phyloP scores from a whole-genome alignment of 345 rosid species.

The Physaria fendleri region DNA sequence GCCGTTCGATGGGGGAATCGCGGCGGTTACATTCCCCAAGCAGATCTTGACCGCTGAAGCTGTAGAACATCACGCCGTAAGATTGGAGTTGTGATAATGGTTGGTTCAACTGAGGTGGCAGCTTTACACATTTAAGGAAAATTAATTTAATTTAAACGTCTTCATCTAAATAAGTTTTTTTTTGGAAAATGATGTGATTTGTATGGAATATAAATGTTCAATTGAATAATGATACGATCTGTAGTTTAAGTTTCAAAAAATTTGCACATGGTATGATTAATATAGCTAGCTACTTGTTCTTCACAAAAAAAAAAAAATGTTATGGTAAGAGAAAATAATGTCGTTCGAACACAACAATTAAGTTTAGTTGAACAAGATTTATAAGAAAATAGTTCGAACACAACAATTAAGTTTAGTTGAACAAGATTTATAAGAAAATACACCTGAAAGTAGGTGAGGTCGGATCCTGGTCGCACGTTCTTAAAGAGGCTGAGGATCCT shows the following conservation, averaged over 20 bases:
- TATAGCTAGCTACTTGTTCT: no score
- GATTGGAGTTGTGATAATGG: conserved; percentile 80
- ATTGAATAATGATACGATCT: background rate
- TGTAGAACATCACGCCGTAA: conserved; percentile 56
- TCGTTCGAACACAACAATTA: background rate
- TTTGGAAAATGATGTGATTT: background rate
- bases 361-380: background rate
- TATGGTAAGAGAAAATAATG: no score
- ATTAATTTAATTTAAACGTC: background rate
- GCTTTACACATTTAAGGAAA: conserved; percentile 21
- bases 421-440: background rate
- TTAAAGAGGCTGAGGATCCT: conserved; percentile 44
- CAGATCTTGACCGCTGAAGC: conserved; percentile 43
- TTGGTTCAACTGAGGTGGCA: conserved; percentile 60
- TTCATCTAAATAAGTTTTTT: no score
- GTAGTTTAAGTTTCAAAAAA: no score
- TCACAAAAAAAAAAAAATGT: no score
- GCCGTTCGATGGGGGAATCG: conserved; percentile 34
- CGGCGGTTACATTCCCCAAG: conserved; percentile 39
- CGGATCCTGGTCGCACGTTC: conserved; percentile 51
- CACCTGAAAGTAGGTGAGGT: conserved; percentile 56
- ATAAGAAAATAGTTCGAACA: background rate
- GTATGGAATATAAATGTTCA: background rate
- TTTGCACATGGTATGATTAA: no score
- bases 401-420: background rate